Evolutionary conservation across 139 green algal species (phyloP).

Genomic region (Chlorella sp.): DNA sequence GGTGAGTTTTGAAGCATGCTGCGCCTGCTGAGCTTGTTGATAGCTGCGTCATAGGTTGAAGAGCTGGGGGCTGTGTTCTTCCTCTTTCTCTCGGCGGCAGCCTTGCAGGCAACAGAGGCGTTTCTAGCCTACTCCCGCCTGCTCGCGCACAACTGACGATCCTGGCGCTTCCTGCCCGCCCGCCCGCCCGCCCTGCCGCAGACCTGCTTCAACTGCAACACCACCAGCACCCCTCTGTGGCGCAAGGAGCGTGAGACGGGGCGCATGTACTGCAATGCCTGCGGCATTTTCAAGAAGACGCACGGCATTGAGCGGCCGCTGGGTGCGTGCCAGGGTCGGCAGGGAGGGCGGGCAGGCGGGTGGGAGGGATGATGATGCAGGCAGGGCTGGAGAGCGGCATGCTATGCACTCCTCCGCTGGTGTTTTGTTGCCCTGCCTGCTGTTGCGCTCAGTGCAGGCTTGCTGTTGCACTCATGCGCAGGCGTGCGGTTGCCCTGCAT

Average conservation of each 20-base stretch:
- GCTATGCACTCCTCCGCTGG: too few relatives aligned
- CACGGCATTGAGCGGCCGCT: constrained; percentile 59
- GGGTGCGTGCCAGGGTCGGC: not conserved
- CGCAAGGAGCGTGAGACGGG: constrained; percentile 66
- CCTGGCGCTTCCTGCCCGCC: too few relatives aligned
- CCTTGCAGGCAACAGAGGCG: too few relatives aligned
- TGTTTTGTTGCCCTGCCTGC: too few relatives aligned
- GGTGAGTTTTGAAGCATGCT: not conserved
- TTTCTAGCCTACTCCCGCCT: too few relatives aligned
- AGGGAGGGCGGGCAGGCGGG: not conserved
- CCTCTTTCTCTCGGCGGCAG: too few relatives aligned
- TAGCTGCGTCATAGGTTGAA: too few relatives aligned
- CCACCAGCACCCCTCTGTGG: constrained; percentile 76
- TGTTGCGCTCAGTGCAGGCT: not conserved
- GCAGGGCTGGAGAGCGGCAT: not conserved
- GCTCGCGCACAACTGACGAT: too few relatives aligned
- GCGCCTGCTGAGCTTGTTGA: too few relatives aligned
- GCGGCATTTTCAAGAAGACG: constrained; percentile 82
- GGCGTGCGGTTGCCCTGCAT: not conserved
- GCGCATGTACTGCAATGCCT: constrained; percentile 79
- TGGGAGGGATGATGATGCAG: not conserved
- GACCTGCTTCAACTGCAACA: constrained; percentile 77
- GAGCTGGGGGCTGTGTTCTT: too few relatives aligned
- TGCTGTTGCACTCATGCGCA: not conserved
- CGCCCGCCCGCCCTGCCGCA: not conserved